phyloP scores from a whole-genome alignment of 768 basidiomycete species.

The Butyriboletus loyo region DNA sequence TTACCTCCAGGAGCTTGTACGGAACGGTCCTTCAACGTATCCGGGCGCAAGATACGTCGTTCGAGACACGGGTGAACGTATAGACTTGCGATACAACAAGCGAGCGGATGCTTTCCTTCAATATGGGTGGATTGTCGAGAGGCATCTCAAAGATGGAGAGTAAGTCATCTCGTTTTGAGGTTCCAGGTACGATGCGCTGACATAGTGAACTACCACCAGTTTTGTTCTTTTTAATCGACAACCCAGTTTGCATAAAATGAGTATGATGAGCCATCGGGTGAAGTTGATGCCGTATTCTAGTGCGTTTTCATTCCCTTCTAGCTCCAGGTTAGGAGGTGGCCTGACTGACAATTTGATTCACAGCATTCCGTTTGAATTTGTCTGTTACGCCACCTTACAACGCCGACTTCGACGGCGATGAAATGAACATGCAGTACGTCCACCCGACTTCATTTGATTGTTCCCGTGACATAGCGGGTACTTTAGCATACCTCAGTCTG shows the following conservation, averaged over 20 bases:
- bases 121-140: slow-evolving; percentile 98
- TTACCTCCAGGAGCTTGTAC: slow-evolving; percentile 90
- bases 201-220: slow-evolving; percentile 5
- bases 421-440: slow-evolving; percentile 99
- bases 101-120: slow-evolving; percentile 92
- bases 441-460: background rate
- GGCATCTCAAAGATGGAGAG: slow-evolving; percentile 98
- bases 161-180: slow-evolving; percentile 43
- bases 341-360: slow-evolving; percentile 15
- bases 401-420: slow-evolving; percentile 99
- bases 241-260: slow-evolving; percentile 98
- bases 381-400: slow-evolving; percentile 99
- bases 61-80: slow-evolving; percentile 94
- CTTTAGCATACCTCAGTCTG: slow-evolving; percentile 89
- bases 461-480: slow-evolving; percentile 8
- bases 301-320: slow-evolving; percentile 40
- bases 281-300: slow-evolving; percentile 98
- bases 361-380: slow-evolving; percentile 95
- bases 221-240: slow-evolving; percentile 88
- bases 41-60: slow-evolving; percentile 97
- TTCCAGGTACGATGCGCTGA: background rate
- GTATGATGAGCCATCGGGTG: slow-evolving; percentile 99
- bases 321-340: background rate
- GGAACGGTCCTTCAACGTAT: slow-evolving; percentile 91
- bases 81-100: slow-evolving; percentile 96